Conservation (phyloP, 179 eudicot genomes). For the Spinacia oleracea region DNA sequence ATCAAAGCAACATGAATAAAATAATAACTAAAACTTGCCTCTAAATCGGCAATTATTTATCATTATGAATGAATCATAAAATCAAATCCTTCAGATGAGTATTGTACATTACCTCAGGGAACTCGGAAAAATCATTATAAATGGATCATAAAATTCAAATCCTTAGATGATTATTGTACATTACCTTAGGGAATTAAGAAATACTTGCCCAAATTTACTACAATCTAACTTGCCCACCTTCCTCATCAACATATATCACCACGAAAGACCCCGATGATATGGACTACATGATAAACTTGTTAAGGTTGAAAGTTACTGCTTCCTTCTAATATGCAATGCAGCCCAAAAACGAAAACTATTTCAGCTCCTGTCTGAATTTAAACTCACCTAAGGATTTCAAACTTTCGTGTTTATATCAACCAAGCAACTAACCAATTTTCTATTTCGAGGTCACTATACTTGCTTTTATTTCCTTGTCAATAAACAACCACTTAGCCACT, state of each 20-base stretch:
- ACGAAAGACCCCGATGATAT: background rate
- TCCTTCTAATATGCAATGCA: background rate
- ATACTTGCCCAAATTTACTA: background rate
- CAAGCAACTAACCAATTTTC: background rate
- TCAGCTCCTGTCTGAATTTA: background rate
- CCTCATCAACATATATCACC: background rate
- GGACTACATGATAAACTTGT: background rate
- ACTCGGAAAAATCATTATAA: background rate
- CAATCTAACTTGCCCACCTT: background rate
- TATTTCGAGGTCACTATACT: background rate
- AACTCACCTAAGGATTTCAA: background rate
- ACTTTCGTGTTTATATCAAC: background rate
- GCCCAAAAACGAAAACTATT: too few relatives aligned
- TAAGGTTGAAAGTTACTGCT: background rate
- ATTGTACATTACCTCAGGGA: background rate
- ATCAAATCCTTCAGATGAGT: background rate
- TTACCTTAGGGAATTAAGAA: background rate
- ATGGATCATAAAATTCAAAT: background rate
- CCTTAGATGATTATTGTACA: background rate
- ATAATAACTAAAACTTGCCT: background rate
- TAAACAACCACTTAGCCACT: background rate
- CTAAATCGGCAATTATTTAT: background rate
- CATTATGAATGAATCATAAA: background rate
- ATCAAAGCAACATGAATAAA: background rate
- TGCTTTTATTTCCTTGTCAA: background rate